Evolutionary conservation across 192 early-diverging fungal species (phyloP), one percentile per base, ranked within the genome.

Genomic region (Lobosporangium transversale): DNA sequence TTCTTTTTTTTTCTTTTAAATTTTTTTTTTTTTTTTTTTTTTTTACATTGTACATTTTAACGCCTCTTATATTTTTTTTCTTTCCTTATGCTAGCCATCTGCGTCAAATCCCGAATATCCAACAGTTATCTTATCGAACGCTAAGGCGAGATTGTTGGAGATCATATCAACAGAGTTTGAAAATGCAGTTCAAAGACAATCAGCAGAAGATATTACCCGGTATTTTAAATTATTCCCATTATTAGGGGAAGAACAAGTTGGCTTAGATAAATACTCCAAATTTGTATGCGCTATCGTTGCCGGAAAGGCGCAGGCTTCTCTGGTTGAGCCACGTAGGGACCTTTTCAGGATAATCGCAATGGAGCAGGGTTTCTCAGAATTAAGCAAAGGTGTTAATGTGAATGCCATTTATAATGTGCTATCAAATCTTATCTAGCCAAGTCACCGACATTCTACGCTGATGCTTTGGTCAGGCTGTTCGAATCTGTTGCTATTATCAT

Each of bases 151-250:
- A 32, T 81, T 98, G 1, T 87, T 90, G 45, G 83, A 87, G 9
- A 89, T 92, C 14, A 89, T 97, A 15, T 86, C 91, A 3, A 80
- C 79, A 23, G 86, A 89, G 70, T 99, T 99, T 80, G 94, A 96
- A 35, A 66, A 81, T 4, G 95, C 97, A 0, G 90, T 91, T 0
- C 76, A 84, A 37, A 81, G 62, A 21, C 79, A 82, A 53, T 87
- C 94, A 42, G 91, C 94, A 57, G 82, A 89, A 7, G 87, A 86
- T 43, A 94, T 99, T 52, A 86, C 92, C 26, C 85, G 93, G 32
- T 95, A 92, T 60, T 95, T 99, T 78, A 91, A 94, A 49, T 78
- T 97, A 23, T 99, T 97, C 70, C 95, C 97, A 10, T 64, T 93
- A 33, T 83, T 97, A 10, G 89, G 93, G n/a, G 89, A 93, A 44